A percentile compares a stretch with the other conserved stretches of the same genome.
Conservation (phyloP, 371 early-diverging fungal genomes). For the Smittium culicis region DNA sequence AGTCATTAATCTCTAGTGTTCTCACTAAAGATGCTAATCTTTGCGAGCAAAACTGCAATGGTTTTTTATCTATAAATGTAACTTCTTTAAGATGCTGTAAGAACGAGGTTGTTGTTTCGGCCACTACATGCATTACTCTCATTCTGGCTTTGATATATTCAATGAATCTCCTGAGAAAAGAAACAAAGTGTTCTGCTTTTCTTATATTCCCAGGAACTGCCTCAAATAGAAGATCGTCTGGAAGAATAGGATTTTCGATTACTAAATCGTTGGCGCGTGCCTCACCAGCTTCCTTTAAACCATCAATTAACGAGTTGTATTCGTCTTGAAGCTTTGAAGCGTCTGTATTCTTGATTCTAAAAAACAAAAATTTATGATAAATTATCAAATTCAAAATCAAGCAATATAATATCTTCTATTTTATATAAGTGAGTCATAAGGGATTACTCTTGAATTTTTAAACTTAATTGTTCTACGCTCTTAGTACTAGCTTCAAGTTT, state of each 20-base stretch:
- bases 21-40: constrained; percentile 78
- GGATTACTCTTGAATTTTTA: constrained; percentile 45
- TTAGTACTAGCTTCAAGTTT: constrained; percentile 80
- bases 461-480: constrained; percentile 53
- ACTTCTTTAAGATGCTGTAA: constrained; percentile 83
- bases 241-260: constrained; percentile 72
- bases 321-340: constrained; percentile 74
- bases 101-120: constrained; percentile 90
- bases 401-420: neutral
- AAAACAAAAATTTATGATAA: neutral
- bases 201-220: constrained; percentile 98
- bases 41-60: constrained; percentile 87
- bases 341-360: constrained; percentile 62
- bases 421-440: neutral
- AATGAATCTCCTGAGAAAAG: constrained; percentile 88
- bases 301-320: constrained; percentile 78
- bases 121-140: constrained; percentile 93
- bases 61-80: constrained; percentile 86
- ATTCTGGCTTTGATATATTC: constrained; percentile 98
- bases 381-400: neutral
- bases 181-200: constrained; percentile 94
- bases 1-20: constrained; percentile 78
- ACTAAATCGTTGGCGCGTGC: constrained; percentile 59
- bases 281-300: constrained; percentile 57
- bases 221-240: constrained; percentile 84